Percentiles rank a stretch among this genome's conserved stretches.
phyloP scores from a whole-genome alignment of 768 basidiomycete species.

The Epithele typhae region DNA sequence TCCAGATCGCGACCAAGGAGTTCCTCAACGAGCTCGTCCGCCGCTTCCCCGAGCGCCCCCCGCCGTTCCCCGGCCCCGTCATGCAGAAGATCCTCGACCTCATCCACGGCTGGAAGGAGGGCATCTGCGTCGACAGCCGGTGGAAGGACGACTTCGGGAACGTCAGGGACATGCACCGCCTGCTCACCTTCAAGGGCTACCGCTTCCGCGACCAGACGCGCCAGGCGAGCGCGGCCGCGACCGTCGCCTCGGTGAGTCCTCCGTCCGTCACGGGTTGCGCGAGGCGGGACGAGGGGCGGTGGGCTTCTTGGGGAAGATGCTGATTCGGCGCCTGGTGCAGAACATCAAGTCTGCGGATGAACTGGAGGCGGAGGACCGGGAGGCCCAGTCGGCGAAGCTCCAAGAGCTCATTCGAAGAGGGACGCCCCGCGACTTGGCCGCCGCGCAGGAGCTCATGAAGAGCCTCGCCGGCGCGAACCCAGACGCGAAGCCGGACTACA shows the following conservation, averaged over 20 bases:
- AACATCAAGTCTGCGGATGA: conserved; percentile 94
- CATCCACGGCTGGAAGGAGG: conserved; percentile 93
- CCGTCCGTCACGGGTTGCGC: too few relatives aligned
- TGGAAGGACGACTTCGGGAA: conserved; percentile 97
- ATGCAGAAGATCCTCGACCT: conserved; percentile 94
- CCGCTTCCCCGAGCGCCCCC: conserved; percentile 95
- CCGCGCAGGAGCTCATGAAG: conserved; percentile 98
- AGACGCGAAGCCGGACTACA: conserved; percentile 91
- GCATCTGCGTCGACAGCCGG: conserved; percentile 81
- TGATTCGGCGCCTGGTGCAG: conserved; percentile 31
- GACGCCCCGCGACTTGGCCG: conserved; percentile 90
- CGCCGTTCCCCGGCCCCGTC: conserved; percentile 89
- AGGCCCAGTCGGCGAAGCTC: conserved; percentile 94
- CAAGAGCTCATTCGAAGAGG: conserved; percentile 96
- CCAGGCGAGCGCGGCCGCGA: conserved; percentile 20
- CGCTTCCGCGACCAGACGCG: conserved; percentile 57
- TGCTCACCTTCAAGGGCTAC: conserved; percentile 91
- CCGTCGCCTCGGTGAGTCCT: conserved; percentile 38
- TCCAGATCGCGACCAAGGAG: conserved; percentile 96
- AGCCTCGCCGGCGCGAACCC: conserved; percentile 91
- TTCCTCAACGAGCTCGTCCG: conserved; percentile 98
- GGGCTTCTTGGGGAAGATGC: too few relatives aligned
- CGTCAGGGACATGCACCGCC: conserved; percentile 94
- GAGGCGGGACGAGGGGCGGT: too few relatives aligned
- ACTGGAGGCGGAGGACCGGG: conserved; percentile 91